Percentiles rank a stretch among this genome's conserved stretches.
Conservation (phyloP, 73 alveolate species). For the Tetrahymena malaccensis region DNA sequence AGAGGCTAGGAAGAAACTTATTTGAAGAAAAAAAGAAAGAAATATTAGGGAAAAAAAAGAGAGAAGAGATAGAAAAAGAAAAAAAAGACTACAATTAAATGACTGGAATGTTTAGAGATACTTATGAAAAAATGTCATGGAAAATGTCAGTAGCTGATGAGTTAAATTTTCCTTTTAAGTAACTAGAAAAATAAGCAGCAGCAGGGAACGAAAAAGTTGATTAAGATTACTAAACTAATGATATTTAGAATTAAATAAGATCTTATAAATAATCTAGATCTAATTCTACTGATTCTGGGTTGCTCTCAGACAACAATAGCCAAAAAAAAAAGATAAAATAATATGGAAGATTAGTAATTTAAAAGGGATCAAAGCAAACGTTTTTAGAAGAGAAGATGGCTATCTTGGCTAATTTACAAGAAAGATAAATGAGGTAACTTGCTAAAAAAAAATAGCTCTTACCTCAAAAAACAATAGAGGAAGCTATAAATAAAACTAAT, state of each 20-base stretch:
- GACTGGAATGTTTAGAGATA: not conserved
- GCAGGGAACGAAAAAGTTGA: not conserved
- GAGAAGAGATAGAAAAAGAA: not conserved
- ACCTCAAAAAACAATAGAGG: not conserved
- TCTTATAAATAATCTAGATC: not conserved
- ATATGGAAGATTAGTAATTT: not conserved
- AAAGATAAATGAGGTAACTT: not conserved
- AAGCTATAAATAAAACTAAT: not conserved
- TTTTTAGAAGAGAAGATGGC: not conserved
- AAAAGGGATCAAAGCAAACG: not conserved
- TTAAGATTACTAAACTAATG: not conserved
- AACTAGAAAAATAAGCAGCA: not conserved
- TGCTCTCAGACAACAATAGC: not conserved
- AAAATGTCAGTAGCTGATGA: not conserved
- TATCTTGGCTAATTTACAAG: not conserved
- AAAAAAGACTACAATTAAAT: not conserved
- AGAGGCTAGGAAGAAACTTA: not conserved
- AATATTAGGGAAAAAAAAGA: not conserved
- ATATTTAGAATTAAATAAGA: not conserved
- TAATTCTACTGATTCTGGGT: not conserved
- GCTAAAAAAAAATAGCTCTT: not conserved
- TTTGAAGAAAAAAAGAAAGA: not conserved
- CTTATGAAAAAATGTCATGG: not conserved
- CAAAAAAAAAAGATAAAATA: not conserved
- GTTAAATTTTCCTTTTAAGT: not conserved